Evolutionary conservation across 1,284 basidiomycete genomes (phyloP).

Genomic region (Ganoderma boninense): DNA sequence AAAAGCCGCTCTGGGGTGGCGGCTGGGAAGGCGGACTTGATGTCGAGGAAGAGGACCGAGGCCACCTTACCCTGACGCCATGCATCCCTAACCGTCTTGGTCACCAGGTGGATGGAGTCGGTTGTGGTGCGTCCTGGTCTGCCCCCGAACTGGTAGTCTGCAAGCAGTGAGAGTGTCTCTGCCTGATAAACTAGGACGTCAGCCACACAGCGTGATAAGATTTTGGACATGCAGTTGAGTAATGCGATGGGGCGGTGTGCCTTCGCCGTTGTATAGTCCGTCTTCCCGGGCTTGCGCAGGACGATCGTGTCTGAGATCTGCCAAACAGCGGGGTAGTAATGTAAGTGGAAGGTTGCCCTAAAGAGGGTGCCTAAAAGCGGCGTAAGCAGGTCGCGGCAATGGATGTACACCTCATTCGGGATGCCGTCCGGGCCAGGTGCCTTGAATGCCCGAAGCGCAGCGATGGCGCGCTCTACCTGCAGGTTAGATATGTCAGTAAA

Average conservation of each 20-base stretch:
- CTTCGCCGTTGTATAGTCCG: constrained; percentile 44
- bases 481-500: constrained; percentile 32
- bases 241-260: constrained; percentile 52
- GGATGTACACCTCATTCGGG: constrained; percentile 45
- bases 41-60: constrained; percentile 46
- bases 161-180: constrained; percentile 36
- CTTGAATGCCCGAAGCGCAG: constrained; percentile 42
- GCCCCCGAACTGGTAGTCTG: constrained; percentile 46
- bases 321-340: constrained; percentile 45
- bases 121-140: constrained; percentile 44
- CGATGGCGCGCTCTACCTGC: constrained; percentile 32
- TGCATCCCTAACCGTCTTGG: constrained; percentile 41
- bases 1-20: constrained; percentile 38
- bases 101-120: constrained; percentile 47
- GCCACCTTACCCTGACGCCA: constrained; percentile 45
- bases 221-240: constrained; percentile 46
- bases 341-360: constrained; percentile 37
- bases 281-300: constrained; percentile 48
- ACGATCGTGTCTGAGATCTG: constrained; percentile 43
- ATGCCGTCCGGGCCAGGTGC: constrained; percentile 46
- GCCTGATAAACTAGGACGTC: constrained; percentile 34
- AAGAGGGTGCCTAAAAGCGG: constrained; percentile 41
- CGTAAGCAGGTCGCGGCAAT: constrained; percentile 38
- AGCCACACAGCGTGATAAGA: constrained; percentile 40
- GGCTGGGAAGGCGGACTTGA: constrained; percentile 51